These are phyloP conservation scores for Candida neerlandica DNA, from an alignment of 1,139 yeast species.

Conservation along the genomic window DNA sequence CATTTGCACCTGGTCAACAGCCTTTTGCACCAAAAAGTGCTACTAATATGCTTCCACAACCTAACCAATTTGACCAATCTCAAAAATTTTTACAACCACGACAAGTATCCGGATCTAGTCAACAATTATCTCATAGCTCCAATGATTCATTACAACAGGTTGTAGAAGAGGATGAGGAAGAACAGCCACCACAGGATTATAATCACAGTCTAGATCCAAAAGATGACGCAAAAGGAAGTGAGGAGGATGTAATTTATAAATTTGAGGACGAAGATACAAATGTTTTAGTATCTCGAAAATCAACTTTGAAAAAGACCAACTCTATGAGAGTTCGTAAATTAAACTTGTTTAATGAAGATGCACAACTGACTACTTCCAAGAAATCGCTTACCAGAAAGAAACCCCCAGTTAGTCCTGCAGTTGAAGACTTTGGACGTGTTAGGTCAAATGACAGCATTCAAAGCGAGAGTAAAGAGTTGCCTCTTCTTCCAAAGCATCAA, in stretches of 20 bases:
- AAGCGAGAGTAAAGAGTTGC: conserved; percentile 6
- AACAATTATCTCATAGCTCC: conserved; percentile 20
- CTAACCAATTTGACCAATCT: neutral
- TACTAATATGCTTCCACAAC: neutral
- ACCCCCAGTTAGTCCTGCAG: conserved; percentile 12
- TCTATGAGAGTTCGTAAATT: conserved; percentile 49
- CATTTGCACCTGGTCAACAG: conserved; percentile 7
- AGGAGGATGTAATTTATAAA: conserved; percentile 34
- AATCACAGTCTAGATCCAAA: conserved; percentile 6
- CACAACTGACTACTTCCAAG: neutral
- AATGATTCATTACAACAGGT: conserved; percentile 46
- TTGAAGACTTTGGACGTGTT: conserved; percentile 2
- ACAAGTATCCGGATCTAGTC: neutral
- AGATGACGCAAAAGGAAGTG: conserved; percentile 17
- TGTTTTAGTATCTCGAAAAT: conserved; percentile 38
- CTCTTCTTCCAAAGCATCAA: conserved; percentile 10
- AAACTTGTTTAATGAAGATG: conserved; percentile 33
- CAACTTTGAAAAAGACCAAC: conserved; percentile 43
- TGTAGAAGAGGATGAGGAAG: conserved; percentile 45
- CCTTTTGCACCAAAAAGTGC: conserved; percentile 1
- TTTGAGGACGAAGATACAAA: conserved; percentile 31
- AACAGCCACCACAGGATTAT: conserved; percentile 8
- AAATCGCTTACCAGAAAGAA: conserved; percentile 8
- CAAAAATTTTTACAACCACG: conserved; percentile 1
- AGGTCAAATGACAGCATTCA: conserved; percentile 4